phyloP scores from a whole-genome alignment of 345 rosid genomes.

The Arabidopsis thaliana region TAIR10.1 NC_003074.8:2281001-2281500 shows the following conservation, averaged over 20 bases:
- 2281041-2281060: conserved; percentile 55
- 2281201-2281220: conserved; percentile 61
- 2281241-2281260: conserved; percentile 97
- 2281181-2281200: conserved; percentile 53
- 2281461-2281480: conserved; percentile 71
- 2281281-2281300: conserved; percentile 57
- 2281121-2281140: conserved; percentile 64
- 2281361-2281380: conserved; percentile 62
- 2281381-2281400: conserved; percentile 57
- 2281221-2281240: conserved; percentile 64
- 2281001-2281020: conserved; percentile 15
- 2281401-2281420: conserved; percentile 63
- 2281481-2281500: conserved; percentile 30
- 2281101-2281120: conserved; percentile 59
- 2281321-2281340: conserved; percentile 87
- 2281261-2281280: conserved; percentile 62
- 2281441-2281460: conserved; percentile 53
- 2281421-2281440: conserved; percentile 65
- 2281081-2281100: conserved; percentile 95
- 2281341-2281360: conserved; percentile 60
- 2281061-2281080: conserved; percentile 93
- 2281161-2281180: conserved; percentile 45
- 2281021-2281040: background rate
- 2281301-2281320: conserved; percentile 77
- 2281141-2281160: conserved; percentile 23